Evolutionary conservation across 345 rosid genomes (phyloP).

Genomic region (Capsella bursapastoris): DNA sequence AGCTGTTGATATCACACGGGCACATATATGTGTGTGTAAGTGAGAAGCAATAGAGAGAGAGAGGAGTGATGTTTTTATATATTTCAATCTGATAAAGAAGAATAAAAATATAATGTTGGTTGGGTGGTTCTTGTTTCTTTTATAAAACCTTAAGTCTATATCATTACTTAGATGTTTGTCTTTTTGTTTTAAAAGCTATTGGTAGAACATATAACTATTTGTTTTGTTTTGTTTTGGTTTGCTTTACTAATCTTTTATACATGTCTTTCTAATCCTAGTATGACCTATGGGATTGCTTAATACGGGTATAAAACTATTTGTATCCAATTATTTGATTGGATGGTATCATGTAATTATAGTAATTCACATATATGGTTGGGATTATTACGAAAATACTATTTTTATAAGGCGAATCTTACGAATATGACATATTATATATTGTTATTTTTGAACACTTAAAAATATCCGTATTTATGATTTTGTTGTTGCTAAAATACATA

Average conservation of each 20-base stretch:
- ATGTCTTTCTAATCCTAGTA: slow-evolving; percentile 5
- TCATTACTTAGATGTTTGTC: slow-evolving; percentile 38
- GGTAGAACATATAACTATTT: slow-evolving; percentile 39
- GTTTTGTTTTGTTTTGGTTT: slow-evolving; percentile 22
- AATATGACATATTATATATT: too few species aligned
- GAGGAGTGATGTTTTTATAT: slow-evolving; percentile 23
- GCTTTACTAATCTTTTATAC: slow-evolving; percentile 28
- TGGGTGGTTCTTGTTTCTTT: slow-evolving; percentile 40
- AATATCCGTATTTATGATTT: too few species aligned
- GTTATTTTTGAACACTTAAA: too few species aligned
- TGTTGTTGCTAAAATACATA: too few species aligned
- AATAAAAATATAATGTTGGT: slow-evolving; percentile 41
- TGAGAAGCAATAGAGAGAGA: slow-evolving; percentile 25
- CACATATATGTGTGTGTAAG: slow-evolving; percentile 22
- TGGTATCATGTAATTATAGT: background rate
- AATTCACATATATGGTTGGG: background rate
- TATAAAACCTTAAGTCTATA: slow-evolving; percentile 29
- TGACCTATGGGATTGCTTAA: slow-evolving; percentile 26
- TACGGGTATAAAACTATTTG: background rate
- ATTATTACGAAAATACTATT: too few species aligned
- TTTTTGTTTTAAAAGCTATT: slow-evolving; percentile 38
- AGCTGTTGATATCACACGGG: slow-evolving; percentile 45
- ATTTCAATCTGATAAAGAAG: slow-evolving; percentile 20
- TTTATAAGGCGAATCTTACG: too few species aligned
- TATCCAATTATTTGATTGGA: slow-evolving; percentile 6